phyloP scores from a whole-genome alignment of 495 filamentous ascomycete species.

The Penicillium malachiteum region DNA sequence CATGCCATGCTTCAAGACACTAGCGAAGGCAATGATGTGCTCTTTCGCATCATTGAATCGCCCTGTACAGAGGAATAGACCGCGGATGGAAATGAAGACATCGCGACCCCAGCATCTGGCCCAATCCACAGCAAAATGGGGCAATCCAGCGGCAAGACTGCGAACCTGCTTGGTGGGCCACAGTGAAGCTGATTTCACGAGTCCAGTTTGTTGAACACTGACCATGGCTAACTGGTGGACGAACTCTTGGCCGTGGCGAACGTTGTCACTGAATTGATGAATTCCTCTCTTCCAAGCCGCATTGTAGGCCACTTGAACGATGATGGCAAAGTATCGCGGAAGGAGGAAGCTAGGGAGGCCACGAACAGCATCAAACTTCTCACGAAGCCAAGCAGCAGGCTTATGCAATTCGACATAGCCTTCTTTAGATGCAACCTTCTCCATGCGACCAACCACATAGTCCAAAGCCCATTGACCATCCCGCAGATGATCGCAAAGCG shows the following conservation, averaged over 20 bases:
- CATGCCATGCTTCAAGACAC: constrained; percentile 98
- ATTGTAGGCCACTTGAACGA: constrained; percentile 81
- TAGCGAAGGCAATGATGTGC: constrained; percentile 93
- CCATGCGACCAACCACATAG: constrained; percentile 76
- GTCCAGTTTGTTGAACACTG: constrained; percentile 83
- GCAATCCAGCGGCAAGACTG: constrained; percentile 87
- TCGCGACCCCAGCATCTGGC: constrained; percentile 97
- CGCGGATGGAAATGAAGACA: constrained; percentile 92
- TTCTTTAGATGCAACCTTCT: constrained; percentile 63
- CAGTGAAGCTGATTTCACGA: constrained; percentile 83
- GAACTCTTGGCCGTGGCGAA: constrained; percentile 80
- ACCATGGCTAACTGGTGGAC: constrained; percentile 83
- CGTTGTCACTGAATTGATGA: constrained; percentile 71
- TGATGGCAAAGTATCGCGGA: constrained; percentile 89
- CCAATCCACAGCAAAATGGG: constrained; percentile 93
- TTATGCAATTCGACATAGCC: constrained; percentile 57
- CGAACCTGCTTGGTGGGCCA: constrained; percentile 83
- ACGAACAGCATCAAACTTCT: constrained; percentile 80
- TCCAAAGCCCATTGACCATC: constrained; percentile 94
- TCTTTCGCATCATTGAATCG: constrained; percentile 85
- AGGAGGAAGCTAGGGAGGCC: constrained; percentile 83
- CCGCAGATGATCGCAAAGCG: constrained; percentile 87
- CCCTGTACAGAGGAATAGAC: constrained; percentile 84
- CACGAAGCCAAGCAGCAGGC: constrained; percentile 74
- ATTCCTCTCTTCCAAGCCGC: constrained; percentile 77